Base-by-base conservation (phyloP, 129 eudicot species). In the Tagetes patula region DNA sequence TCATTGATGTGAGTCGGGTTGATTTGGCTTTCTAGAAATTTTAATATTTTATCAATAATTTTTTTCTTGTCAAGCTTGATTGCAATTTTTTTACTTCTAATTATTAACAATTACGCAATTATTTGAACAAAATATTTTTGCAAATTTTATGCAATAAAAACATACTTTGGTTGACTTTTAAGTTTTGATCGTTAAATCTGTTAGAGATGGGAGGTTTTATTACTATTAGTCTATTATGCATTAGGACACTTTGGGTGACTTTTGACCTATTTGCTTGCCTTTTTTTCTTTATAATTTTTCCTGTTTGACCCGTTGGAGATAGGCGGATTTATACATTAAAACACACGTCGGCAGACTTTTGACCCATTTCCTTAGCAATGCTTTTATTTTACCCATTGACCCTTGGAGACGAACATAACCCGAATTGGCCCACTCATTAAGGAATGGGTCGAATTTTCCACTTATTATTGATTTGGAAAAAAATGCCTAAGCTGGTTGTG, bases 101-200 rank as follows among this genome's bases (percentile, higher is more conserved):
- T 3, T 56, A 6, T 7, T 8, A 30, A 56, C 32, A 58, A 8
- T 8, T 8, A 0, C 11, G 38, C 9, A 58, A 1, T 58, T 31
- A 4, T 58, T 58, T 58, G 37, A 30, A 56, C 38, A 31, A 31
- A 30, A 56, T 56, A 31, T 9, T 58, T 58, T 58, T 34, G 39
- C 36, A 31, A 39, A 31, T 58, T 58, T 58, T 58, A 58, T 58
- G 38, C 64, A 58, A 31, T 56, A 58, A 32, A 58, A 32, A 58
- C 40, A 58, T 4, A 32, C 64, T 58, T 31, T 10, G 64, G 64
- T 1, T 3, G 11, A 27, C 7, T 32, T 53, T 54, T 6, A 27
- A 4, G 31, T 50, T 54, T 54, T 27, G 20, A 54, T 34, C 34
- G 27, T 54, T 6, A 14, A 54, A 20, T 54, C 34, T 27, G 9